A percentile compares a stretch with the other conserved stretches of the same genome.
Conservation (phyloP, 352 stramenopile genomes). For the Elongisporangium undulatum region DNA sequence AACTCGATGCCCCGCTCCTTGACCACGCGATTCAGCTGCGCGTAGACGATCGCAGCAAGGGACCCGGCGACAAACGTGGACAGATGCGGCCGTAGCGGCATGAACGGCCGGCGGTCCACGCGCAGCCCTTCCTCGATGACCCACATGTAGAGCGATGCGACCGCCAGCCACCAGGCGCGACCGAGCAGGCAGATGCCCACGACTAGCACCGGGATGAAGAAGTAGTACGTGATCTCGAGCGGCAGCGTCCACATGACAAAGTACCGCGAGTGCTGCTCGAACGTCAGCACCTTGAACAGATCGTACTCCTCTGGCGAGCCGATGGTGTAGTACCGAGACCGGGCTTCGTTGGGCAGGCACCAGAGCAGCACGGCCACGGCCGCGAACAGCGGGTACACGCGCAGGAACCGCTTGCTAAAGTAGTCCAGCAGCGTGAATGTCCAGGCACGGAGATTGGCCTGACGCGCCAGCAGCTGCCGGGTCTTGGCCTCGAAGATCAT, state of each 20-base stretch:
- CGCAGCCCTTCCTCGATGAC: slow-evolving; percentile 21
- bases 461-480: slow-evolving; percentile 18
- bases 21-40: slow-evolving; percentile 20
- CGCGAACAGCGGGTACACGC: slow-evolving; percentile 45
- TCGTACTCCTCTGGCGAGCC: slow-evolving; percentile 20
- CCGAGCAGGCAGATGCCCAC: slow-evolving; percentile 12
- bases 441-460: slow-evolving; percentile 22
- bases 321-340: slow-evolving; percentile 26
- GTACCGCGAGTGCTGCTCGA: slow-evolving; percentile 34
- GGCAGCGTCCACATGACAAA: slow-evolving; percentile 50
- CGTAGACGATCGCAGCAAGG: slow-evolving; percentile 30
- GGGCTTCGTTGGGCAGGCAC: slow-evolving; percentile 20
- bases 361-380: slow-evolving; percentile 26
- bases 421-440: slow-evolving; percentile 31
- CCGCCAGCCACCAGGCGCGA: slow-evolving; percentile 28
- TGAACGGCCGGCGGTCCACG: slow-evolving; percentile 21
- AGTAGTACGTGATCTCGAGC: slow-evolving; percentile 50
- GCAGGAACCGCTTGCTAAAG: slow-evolving; percentile 34
- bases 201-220: slow-evolving; percentile 40
- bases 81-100: slow-evolving; percentile 13
- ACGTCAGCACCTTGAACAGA: slow-evolving; percentile 34
- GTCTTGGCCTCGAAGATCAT: slow-evolving; percentile 51
- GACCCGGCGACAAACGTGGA: slow-evolving; percentile 38
- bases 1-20: slow-evolving; percentile 25
- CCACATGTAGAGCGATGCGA: slow-evolving; percentile 22